Evolutionary conservation across 2,329 filamentous ascomycete species (phyloP), one percentile per base, ranked within the genome.

Genomic region (Graphilbum fragrans): DNA sequence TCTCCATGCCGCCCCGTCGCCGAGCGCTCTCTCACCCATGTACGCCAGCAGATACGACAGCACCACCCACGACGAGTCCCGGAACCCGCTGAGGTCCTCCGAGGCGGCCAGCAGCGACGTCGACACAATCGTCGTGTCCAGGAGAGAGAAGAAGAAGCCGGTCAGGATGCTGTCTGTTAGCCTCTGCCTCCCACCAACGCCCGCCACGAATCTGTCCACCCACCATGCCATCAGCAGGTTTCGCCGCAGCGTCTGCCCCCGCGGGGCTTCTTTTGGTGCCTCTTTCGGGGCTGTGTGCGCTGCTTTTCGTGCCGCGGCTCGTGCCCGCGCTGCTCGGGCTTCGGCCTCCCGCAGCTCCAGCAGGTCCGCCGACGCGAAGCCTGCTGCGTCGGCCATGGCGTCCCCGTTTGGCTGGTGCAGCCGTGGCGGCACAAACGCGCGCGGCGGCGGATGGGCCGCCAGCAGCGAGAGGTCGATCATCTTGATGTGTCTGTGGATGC

Each of bases 111-210:
- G 39, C 0, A 52, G 50, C 2, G 50, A 52, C 3, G 50, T 52
- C 3, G 50, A 52, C 7, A 52, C 43, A 10, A 52, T 48, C 2
- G 50, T 51, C 16, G 48, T 51, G 27, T 52, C 50, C 8, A 52
- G 38, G 5, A 52, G 44, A 5, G 50, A 52, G 38, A 52, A 51
- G 22, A 52, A 47, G 25, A 52, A 49, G 11, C 49, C 48, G 3
- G 43, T n/a, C 10, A 52, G 27, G 12, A 52, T 42, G 32, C 50
- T 52, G 21, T 37, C 11, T 5, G 14, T 35, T 35, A 35, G 5
- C 8, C 18, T 4, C 5, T 33, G 10, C 29, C 12, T 5, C 18
- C 17, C 18, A 2, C 14, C 33, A 8, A 18, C 22, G 16, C 5
- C 2, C 33, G 10, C 7, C 23, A 5, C 7, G 10, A 14, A 4